Percentiles rank a stretch among this genome's conserved stretches.
Evolutionary conservation across 495 filamentous ascomycete genomes (phyloP).

Genomic region (Cudoniella acicularis): DNA sequence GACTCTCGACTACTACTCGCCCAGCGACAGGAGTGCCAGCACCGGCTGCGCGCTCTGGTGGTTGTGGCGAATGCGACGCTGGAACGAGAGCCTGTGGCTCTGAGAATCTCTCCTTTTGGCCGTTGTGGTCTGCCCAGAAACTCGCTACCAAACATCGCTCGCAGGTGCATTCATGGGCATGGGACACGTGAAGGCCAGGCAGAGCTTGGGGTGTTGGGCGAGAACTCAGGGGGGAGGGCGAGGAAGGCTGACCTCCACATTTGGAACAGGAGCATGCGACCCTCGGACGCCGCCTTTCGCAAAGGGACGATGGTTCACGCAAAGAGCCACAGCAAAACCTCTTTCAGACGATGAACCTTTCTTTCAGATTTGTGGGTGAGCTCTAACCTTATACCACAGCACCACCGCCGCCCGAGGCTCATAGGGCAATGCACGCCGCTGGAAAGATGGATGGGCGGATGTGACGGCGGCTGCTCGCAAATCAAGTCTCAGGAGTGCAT

Average conservation of each 20-base stretch:
- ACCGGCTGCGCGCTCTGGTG: too few species aligned
- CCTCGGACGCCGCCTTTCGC: neutral
- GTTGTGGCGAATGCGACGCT: neutral
- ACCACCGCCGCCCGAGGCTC: neutral
- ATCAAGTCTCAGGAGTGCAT: neutral
- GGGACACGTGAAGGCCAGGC: neutral
- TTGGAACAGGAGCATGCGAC: neutral
- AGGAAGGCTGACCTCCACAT: constrained; percentile 5
- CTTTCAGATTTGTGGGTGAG: neutral
- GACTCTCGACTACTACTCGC: too few species aligned
- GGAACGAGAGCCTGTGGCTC: neutral
- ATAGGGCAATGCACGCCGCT: neutral
- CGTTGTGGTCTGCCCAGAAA: neutral
- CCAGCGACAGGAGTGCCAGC: too few species aligned
- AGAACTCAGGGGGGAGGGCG: constrained; percentile 1
- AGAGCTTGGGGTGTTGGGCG: too few species aligned
- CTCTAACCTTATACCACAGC: neutral
- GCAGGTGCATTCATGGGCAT: neutral
- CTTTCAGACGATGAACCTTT: neutral
- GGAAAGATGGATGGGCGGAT: neutral
- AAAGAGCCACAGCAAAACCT: too few species aligned
- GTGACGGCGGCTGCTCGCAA: neutral
- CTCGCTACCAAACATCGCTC: neutral
- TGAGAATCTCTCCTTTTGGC: neutral
- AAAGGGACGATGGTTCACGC: too few species aligned